Conservation (phyloP, 768 basidiomycete genomes). For the Chlorophyllum brunneum region DNA sequence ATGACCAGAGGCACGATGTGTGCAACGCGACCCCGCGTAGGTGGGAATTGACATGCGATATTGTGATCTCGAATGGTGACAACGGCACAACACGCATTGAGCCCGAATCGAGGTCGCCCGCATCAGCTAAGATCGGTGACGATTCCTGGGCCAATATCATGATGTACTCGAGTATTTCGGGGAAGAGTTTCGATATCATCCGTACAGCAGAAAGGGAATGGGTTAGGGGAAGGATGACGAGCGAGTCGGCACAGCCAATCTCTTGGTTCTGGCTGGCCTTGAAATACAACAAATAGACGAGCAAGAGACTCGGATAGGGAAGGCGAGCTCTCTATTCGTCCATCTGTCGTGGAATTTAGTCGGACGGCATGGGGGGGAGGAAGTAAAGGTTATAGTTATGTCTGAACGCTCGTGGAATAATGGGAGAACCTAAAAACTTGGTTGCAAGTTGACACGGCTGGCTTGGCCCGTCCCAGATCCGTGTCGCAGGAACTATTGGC, state of each 20-base stretch:
- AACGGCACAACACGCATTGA: not conserved
- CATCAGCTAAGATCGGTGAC: not conserved
- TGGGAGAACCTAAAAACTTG: too few relatives aligned
- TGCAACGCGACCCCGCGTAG: constrained; percentile 36
- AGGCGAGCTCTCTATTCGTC: too few relatives aligned
- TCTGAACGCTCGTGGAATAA: too few relatives aligned
- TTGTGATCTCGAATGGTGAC: constrained; percentile 31
- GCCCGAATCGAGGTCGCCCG: not conserved
- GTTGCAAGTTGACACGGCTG: too few relatives aligned
- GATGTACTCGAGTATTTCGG: constrained; percentile 10
- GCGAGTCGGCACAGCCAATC: too few relatives aligned
- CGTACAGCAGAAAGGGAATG: not conserved
- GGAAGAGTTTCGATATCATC: constrained; percentile 3
- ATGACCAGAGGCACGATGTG: constrained; percentile 38
- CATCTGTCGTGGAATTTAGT: too few relatives aligned
- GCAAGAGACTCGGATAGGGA: not conserved
- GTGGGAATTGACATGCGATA: constrained; percentile 35
- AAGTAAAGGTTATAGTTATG: too few relatives aligned
- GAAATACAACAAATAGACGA: not conserved
- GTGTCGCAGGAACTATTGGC: too few relatives aligned
- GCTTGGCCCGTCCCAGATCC: too few relatives aligned
- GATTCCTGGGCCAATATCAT: constrained; percentile 18
- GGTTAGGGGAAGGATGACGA: not conserved
- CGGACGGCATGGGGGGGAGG: too few relatives aligned
- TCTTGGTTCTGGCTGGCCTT: too few relatives aligned